phyloP scores from a whole-genome alignment of 805 yeast genomes.

The Crinitomyces ghanaensis region DNA sequence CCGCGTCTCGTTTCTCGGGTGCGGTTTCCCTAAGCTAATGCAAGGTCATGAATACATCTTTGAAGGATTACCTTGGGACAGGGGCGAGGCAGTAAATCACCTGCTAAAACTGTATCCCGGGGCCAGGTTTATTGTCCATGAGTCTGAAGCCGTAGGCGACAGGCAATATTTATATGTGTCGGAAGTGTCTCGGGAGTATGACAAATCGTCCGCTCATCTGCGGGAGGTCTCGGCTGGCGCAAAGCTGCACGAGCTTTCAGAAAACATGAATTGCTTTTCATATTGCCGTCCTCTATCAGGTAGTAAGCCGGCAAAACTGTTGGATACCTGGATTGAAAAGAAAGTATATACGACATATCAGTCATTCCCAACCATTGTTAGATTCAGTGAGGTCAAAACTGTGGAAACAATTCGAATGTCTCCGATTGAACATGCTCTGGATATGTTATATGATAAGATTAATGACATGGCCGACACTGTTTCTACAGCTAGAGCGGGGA shows the following conservation, averaged over 20 bases:
- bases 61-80: slow-evolving; percentile 83
- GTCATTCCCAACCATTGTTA: slow-evolving; percentile 81
- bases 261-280: slow-evolving; percentile 58
- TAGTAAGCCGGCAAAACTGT: slow-evolving; percentile 44
- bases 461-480: slow-evolving; percentile 64
- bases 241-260: no score
- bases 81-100: slow-evolving; percentile 70
- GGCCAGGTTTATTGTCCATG: slow-evolving; percentile 51
- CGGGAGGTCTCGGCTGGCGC: slow-evolving; percentile 11
- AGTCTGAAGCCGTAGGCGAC: slow-evolving; percentile 48
- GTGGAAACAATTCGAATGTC: slow-evolving; percentile 46
- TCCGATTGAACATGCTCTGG: slow-evolving; percentile 76
- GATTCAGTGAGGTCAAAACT: slow-evolving; percentile 58
- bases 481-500: slow-evolving; percentile 24
- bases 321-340: slow-evolving; percentile 84
- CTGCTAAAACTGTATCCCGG: slow-evolving; percentile 72
- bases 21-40: slow-evolving; percentile 69
- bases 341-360: slow-evolving; percentile 62
- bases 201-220: slow-evolving; percentile 23
- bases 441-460: slow-evolving; percentile 53
- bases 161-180: slow-evolving; percentile 67
- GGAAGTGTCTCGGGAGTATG: slow-evolving; percentile 55
- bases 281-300: slow-evolving; percentile 65
- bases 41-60: slow-evolving; percentile 69
- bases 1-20: slow-evolving; percentile 69